phyloP scores from a whole-genome alignment of 345 rosid genomes.

The Mercurialis annua region DNA sequence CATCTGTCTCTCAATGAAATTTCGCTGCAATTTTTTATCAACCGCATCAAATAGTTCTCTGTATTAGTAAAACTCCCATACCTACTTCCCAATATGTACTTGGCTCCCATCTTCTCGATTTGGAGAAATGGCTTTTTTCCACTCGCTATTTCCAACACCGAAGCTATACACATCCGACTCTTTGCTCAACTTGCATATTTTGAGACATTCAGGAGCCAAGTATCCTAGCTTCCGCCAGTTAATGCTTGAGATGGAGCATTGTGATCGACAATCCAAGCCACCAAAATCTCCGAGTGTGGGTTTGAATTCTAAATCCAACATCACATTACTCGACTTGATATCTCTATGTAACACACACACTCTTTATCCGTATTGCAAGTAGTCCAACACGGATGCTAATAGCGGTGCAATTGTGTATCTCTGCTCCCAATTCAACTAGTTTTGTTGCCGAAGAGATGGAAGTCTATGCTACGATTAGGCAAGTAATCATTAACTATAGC shows the following conservation, averaged over 20 bases:
- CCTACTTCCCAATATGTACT: neutral
- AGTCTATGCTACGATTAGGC: conserved; percentile 10
- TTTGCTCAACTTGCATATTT: neutral
- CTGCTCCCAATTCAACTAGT: neutral
- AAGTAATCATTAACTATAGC: conserved; percentile 5
- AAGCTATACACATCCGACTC: conserved; percentile 8
- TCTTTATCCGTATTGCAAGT: neutral
- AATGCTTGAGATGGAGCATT: neutral
- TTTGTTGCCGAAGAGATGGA: neutral
- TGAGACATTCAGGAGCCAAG: conserved; percentile 4
- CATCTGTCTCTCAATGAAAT: neutral
- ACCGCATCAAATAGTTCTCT: neutral
- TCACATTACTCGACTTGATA: neutral
- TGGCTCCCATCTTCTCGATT: neutral
- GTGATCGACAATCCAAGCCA: neutral
- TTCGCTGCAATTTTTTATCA: neutral
- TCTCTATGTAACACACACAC: conserved; percentile 1
- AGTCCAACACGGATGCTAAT: neutral
- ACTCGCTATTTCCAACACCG: conserved; percentile 1
- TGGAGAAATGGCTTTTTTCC: neutral
- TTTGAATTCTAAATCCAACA: conserved; percentile 4
- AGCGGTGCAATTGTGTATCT: neutral
- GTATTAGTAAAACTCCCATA: neutral
- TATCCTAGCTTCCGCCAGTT: neutral
- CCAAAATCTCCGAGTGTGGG: conserved; percentile 2